phyloP scores from a whole-genome alignment of 352 stramenopile genomes.

The Plasmopara viticola region DNA sequence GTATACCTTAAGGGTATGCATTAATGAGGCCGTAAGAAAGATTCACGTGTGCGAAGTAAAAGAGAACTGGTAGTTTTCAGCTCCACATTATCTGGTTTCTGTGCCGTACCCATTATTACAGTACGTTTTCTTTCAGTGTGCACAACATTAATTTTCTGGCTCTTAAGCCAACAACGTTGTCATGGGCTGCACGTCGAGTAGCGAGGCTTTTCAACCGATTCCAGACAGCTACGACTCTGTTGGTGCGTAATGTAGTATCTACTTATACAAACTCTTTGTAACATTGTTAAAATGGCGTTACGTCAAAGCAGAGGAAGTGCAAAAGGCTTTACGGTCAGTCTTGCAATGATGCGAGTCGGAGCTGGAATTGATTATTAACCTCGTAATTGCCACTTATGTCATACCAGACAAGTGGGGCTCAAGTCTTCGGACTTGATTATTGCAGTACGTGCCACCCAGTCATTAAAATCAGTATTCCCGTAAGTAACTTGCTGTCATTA shows the following conservation, averaged over 20 bases:
- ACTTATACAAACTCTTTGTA: background rate
- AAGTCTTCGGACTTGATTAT: constrained; percentile 66
- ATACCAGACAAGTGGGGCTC: constrained; percentile 37
- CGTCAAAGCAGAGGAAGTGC: constrained; percentile 36
- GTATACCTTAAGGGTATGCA: too few species aligned
- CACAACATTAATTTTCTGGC: too few species aligned
- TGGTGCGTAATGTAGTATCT: constrained; percentile 13
- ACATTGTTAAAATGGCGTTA: background rate
- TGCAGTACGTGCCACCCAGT: constrained; percentile 14
- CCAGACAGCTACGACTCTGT: constrained; percentile 27
- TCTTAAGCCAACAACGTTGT: too few species aligned
- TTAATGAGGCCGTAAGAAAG: too few species aligned
- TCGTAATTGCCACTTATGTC: too few species aligned
- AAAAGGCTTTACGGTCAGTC: constrained; percentile 31
- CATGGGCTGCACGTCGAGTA: constrained; percentile 29
- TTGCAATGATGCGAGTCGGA: background rate
- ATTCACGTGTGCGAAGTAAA: too few species aligned
- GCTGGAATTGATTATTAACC: background rate
- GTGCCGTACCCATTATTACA: too few species aligned
- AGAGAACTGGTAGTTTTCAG: too few species aligned
- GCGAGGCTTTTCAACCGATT: constrained; percentile 24
- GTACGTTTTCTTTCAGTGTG: too few species aligned
- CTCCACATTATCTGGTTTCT: too few species aligned
- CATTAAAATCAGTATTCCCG: background rate
- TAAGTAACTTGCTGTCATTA: background rate